Conservation (phyloP, 2,329 filamentous ascomycete species). For the Pyrenochaeta sp. region DNA sequence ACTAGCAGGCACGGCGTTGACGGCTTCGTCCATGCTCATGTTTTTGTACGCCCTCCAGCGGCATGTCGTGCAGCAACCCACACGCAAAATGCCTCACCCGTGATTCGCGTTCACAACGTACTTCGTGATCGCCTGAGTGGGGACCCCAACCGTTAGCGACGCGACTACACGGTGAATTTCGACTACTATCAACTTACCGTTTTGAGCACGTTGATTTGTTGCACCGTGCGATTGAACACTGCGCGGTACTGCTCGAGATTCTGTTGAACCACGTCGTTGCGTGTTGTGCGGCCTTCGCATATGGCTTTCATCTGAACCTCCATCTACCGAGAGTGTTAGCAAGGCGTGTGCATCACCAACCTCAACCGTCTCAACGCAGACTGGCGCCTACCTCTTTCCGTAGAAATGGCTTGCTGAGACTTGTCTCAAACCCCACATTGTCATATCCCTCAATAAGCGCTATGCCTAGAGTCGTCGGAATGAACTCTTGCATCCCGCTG, state of each 20-base stretch:
- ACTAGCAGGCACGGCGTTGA: conserved; percentile 9
- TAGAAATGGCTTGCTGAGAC: conserved; percentile 92
- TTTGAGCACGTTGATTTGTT: conserved; percentile 73
- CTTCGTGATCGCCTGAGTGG: conserved; percentile 50
- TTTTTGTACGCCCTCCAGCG: conserved; percentile 13
- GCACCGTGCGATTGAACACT: conserved; percentile 83
- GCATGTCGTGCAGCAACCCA: conserved; percentile 12
- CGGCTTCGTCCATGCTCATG: conserved; percentile 17
- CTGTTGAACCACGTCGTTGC: conserved; percentile 77
- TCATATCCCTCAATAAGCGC: conserved; percentile 95
- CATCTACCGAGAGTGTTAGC: conserved; percentile 64
- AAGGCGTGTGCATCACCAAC: conserved; percentile 4
- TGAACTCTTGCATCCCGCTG: conserved; percentile 78
- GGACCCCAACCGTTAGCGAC: conserved; percentile 19
- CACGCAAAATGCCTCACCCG: conserved; percentile 40
- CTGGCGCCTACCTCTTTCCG: conserved; percentile 74
- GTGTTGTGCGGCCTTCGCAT: conserved; percentile 83
- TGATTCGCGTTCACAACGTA: conserved; percentile 51
- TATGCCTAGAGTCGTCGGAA: conserved; percentile 89
- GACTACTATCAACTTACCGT: conserved; percentile 50
- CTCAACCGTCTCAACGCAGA: conserved; percentile 4
- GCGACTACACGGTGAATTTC: conserved; percentile 21
- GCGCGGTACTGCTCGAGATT: conserved; percentile 86
- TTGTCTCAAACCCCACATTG: conserved; percentile 90
- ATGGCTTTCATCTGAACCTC: conserved; percentile 97